Percentiles rank a stretch among this genome's conserved stretches.
Conservation (phyloP, 2,329 filamentous ascomycete genomes). For the Tolypocladium amazonense region DNA sequence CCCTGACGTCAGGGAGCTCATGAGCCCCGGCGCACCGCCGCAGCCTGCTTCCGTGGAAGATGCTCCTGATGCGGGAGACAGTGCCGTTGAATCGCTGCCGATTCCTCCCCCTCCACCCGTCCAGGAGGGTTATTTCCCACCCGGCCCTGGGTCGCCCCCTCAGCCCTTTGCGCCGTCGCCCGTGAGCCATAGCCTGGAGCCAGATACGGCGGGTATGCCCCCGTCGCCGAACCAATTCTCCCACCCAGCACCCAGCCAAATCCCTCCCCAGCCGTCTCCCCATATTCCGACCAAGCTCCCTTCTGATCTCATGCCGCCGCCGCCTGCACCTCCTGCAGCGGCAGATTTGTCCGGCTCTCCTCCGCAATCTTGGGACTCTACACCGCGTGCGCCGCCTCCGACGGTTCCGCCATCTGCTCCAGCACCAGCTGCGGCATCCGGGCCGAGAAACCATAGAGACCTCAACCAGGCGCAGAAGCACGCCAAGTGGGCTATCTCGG, state of each 20-base stretch:
- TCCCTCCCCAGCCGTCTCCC: slow-evolving; percentile 17
- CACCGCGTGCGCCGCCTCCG: not conserved
- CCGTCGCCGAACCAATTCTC: not conserved
- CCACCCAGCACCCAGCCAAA: slow-evolving; percentile 1
- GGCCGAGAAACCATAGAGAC: slow-evolving; percentile 33
- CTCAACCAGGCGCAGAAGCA: slow-evolving; percentile 84
- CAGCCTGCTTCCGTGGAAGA: slow-evolving; percentile 42
- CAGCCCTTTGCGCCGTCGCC: slow-evolving; percentile 24
- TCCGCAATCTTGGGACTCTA: slow-evolving; percentile 9
- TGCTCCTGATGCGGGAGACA: slow-evolving; percentile 32
- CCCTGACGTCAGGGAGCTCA: slow-evolving; percentile 46
- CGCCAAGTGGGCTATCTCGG: slow-evolving; percentile 93
- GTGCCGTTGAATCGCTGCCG: slow-evolving; percentile 12
- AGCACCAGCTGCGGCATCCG: slow-evolving; percentile 2
- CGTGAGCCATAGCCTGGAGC: slow-evolving; percentile 16
- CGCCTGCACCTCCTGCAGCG: slow-evolving; percentile 6
- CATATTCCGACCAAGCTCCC: slow-evolving; percentile 15
- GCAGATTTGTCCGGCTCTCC: not conserved
- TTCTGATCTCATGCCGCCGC: slow-evolving; percentile 11
- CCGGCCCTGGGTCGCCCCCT: slow-evolving; percentile 4
- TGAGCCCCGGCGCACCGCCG: slow-evolving; percentile 18
- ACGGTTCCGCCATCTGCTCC: not conserved
- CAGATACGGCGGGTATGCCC: not conserved
- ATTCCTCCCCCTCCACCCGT: slow-evolving; percentile 13
- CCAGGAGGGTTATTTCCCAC: slow-evolving; percentile 23